phyloP scores from a whole-genome alignment of 2,329 filamentous ascomycete genomes.

The Dothideomycetes sp. region DNA sequence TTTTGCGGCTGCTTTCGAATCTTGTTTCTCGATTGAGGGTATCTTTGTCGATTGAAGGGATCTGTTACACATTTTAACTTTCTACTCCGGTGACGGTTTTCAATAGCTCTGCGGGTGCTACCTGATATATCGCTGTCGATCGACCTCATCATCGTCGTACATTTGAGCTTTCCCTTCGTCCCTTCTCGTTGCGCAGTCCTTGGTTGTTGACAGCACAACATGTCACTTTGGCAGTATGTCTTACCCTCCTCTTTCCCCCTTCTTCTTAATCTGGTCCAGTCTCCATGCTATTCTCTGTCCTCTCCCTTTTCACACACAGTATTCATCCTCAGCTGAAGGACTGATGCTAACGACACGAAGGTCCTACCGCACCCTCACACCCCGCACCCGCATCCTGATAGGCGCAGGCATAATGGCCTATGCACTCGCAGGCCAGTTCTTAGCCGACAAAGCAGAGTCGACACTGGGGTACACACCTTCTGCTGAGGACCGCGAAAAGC shows the following conservation, averaged over 20 bases:
- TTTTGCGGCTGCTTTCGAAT: too few species aligned
- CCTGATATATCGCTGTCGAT: too few species aligned
- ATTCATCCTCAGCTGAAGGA: background rate
- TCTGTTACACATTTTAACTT: too few species aligned
- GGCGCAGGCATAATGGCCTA: slow-evolving; percentile 68
- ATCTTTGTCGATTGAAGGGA: too few species aligned
- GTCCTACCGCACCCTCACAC: slow-evolving; percentile 56
- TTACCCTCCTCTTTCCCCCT: slow-evolving; percentile 2
- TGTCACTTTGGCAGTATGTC: slow-evolving; percentile 4
- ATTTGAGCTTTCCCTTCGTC: too few species aligned
- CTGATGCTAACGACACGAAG: background rate
- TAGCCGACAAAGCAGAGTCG: slow-evolving; percentile 63
- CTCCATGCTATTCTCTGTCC: background rate
- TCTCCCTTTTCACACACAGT: background rate
- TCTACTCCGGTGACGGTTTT: too few species aligned
- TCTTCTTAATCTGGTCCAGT: background rate
- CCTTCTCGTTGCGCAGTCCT: too few species aligned
- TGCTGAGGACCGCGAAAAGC: slow-evolving; percentile 58
- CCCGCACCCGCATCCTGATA: slow-evolving; percentile 59
- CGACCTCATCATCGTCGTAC: too few species aligned
- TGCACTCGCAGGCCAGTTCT: slow-evolving; percentile 61
- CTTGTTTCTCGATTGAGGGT: too few species aligned
- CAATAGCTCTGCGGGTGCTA: too few species aligned
- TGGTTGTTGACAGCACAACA: too few species aligned
- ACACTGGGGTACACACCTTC: slow-evolving; percentile 61